phyloP scores from a whole-genome alignment of 768 basidiomycete species.

The Pholiota molesta region DNA sequence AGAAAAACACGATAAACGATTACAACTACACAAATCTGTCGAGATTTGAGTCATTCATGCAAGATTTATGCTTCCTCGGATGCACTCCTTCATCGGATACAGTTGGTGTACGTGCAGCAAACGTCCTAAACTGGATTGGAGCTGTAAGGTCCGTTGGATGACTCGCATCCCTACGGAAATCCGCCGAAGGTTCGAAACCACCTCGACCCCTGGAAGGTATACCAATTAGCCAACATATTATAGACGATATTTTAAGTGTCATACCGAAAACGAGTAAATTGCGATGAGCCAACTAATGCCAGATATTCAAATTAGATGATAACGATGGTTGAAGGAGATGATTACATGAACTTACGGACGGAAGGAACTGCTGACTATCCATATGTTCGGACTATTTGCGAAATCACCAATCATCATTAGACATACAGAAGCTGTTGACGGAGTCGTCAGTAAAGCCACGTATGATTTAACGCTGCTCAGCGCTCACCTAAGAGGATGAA shows the following conservation, averaged over 20 bases:
- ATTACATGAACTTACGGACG: not conserved
- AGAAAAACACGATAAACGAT: too few relatives aligned
- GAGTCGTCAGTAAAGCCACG: too few relatives aligned
- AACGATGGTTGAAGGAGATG: not conserved
- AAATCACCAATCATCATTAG: not conserved
- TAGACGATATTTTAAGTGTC: not conserved
- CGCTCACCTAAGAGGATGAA: not conserved
- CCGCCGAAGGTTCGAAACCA: not conserved
- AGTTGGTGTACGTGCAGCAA: not conserved
- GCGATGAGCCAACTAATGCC: not conserved
- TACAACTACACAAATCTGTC: too few relatives aligned
- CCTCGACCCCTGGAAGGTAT: not conserved
- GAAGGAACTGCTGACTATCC: not conserved
- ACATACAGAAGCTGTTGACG: not conserved
- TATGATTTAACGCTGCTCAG: not conserved
- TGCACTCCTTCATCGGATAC: not conserved
- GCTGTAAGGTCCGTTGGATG: not conserved
- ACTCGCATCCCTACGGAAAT: not conserved
- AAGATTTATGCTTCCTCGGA: not conserved
- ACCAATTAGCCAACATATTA: not conserved
- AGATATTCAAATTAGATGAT: not conserved
- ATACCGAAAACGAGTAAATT: not conserved
- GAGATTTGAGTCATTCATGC: too few relatives aligned
- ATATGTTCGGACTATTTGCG: not conserved
- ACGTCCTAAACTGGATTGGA: not conserved